A percentile compares a stretch with the other conserved stretches of the same genome.
Conservation (phyloP, 345 rosid genomes). For the Arabidopsis thaliana region TAIR10.1 NC_003074.8:20131001-20131500, state of each 20-base stretch:
- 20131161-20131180: background rate
- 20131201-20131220: conserved; percentile 88
- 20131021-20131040: conserved; percentile 67
- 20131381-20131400: conserved; percentile 57
- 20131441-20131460: conserved; percentile 44
- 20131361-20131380: conserved; percentile 46
- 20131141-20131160: conserved; percentile 17
- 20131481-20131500: conserved; percentile 62
- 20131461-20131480: conserved; percentile 74
- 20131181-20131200: conserved; percentile 76
- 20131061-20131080: conserved; percentile 98
- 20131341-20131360: conserved; percentile 48
- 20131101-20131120: conserved; percentile 53
- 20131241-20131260: conserved; percentile 94
- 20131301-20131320: conserved; percentile 85
- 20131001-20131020: conserved; percentile 95
- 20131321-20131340: conserved; percentile 48
- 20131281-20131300: conserved; percentile 88
- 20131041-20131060: conserved; percentile 77
- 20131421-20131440: conserved; percentile 30
- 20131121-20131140: background rate
- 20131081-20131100: conserved; percentile 80
- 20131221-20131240: conserved; percentile 71
- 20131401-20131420: conserved; percentile 74
- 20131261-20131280: conserved; percentile 96